phyloP scores from a whole-genome alignment of 1,284 basidiomycete genomes.

The Apiotrichum gracile region DNA sequence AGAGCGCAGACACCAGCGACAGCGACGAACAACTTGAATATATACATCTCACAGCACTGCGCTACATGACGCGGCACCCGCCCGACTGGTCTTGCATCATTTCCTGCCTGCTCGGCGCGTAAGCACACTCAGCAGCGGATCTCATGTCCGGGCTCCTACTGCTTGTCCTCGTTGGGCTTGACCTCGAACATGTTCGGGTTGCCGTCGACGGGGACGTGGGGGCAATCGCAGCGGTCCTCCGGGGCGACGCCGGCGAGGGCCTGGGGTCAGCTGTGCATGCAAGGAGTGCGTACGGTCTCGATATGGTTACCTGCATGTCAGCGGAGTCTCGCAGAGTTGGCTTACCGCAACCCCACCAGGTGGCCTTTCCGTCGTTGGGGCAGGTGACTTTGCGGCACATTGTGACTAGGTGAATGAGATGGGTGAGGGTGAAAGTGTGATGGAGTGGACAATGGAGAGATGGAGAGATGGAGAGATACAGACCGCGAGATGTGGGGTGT shows the following conservation, averaged over 20 bases:
- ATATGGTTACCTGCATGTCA: conserved; percentile 37
- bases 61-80: no score
- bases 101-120: no score
- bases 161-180: conserved; percentile 7
- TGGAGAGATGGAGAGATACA: not conserved
- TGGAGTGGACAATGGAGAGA: not conserved
- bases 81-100: no score
- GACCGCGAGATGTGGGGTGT: not conserved
- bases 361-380: conserved; percentile 46
- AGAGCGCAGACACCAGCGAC: no score
- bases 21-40: no score
- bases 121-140: no score
- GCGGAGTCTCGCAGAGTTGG: not conserved
- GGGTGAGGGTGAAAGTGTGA: not conserved
- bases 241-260: conserved; percentile 35
- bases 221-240: conserved; percentile 37
- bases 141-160: not conserved
- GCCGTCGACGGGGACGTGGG: conserved; percentile 35
- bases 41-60: no score
- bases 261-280: conserved; percentile 17
- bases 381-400: conserved; percentile 45
- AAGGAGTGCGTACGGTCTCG: conserved; percentile 38
- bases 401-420: not conserved
- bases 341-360: conserved; percentile 48
- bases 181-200: conserved; percentile 39